These are phyloP conservation scores for Phytophthora ramorum DNA, from an alignment of 352 stramenopile species.

Conservation along the genomic window DNA sequence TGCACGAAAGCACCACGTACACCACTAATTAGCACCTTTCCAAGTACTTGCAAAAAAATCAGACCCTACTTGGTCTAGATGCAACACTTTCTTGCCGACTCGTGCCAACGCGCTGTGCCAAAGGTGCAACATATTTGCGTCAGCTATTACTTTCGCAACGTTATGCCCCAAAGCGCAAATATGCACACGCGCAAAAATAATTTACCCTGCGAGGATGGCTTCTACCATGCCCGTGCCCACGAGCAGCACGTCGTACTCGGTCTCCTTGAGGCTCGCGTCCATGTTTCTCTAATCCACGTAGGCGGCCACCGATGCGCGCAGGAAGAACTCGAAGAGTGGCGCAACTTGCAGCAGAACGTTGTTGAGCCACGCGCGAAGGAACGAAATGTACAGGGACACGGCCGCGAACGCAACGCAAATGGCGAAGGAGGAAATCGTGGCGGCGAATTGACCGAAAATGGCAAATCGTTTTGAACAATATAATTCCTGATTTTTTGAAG, in stretches of 20 bases:
- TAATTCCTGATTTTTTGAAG: too few relatives aligned
- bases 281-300: conserved; percentile 41
- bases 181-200: neutral
- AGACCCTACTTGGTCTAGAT: conserved; percentile 67
- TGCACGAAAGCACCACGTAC: conserved; percentile 20
- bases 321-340: conserved; percentile 36
- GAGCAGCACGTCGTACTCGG: conserved; percentile 77
- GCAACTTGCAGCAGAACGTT: conserved; percentile 29
- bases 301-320: conserved; percentile 26
- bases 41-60: too few relatives aligned
- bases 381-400: conserved; percentile 44
- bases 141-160: neutral
- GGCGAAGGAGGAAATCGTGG: conserved; percentile 31
- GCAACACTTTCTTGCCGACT: conserved; percentile 78
- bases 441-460: neutral
- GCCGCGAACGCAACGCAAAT: conserved; percentile 31
- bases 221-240: conserved; percentile 86
- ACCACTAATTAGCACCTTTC: too few relatives aligned
- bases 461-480: too few relatives aligned
- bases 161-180: neutral
- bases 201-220: conserved; percentile 75
- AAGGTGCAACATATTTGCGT: conserved; percentile 1
- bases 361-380: conserved; percentile 37
- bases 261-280: conserved; percentile 64
- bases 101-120: conserved; percentile 60